A percentile compares a stretch with the other conserved stretches of the same genome.
These are phyloP conservation scores for Mariannaea sp. DNA, from an alignment of 2,329 filamentous ascomycete genomes.

Conservation along the genomic window DNA sequence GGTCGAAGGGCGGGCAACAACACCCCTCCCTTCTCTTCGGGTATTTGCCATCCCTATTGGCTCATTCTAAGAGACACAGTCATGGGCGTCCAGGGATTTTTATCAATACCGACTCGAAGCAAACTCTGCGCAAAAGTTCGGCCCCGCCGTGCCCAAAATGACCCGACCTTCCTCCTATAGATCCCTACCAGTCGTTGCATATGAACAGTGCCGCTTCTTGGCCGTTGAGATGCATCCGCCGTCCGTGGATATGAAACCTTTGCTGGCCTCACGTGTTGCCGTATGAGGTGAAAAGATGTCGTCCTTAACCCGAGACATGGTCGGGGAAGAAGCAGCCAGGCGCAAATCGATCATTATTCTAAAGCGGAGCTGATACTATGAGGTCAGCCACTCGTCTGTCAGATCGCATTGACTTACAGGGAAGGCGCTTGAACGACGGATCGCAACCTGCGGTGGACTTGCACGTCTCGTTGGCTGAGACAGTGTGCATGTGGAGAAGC, in stretches of 20 bases:
- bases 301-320: slow-evolving; percentile 34
- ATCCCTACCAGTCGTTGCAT: slow-evolving; percentile 22
- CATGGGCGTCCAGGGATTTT: slow-evolving; percentile 24
- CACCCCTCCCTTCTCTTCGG: slow-evolving; percentile 37
- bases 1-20: slow-evolving; percentile 22
- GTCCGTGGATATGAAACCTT: slow-evolving; percentile 37
- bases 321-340: slow-evolving; percentile 30
- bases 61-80: slow-evolving; percentile 27
- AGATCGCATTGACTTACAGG: slow-evolving; percentile 29
- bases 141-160: slow-evolving; percentile 24
- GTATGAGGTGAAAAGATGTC: slow-evolving; percentile 29
- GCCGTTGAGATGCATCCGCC: slow-evolving; percentile 34
- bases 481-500: slow-evolving; percentile 24
- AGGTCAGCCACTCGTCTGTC: slow-evolving; percentile 28
- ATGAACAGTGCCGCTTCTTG: slow-evolving; percentile 25
- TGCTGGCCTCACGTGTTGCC: slow-evolving; percentile 35
- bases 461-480: slow-evolving; percentile 28
- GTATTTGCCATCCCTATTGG: slow-evolving; percentile 39
- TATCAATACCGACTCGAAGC: slow-evolving; percentile 13
- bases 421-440: slow-evolving; percentile 31
- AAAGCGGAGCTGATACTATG: slow-evolving; percentile 24
- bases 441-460: slow-evolving; percentile 18
- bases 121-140: slow-evolving; percentile 25
- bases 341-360: slow-evolving; percentile 27
- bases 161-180: slow-evolving; percentile 20